These are phyloP conservation scores for Rosa lucieae DNA, from an alignment of 306 rosid species.

Conservation along the genomic window DNA sequence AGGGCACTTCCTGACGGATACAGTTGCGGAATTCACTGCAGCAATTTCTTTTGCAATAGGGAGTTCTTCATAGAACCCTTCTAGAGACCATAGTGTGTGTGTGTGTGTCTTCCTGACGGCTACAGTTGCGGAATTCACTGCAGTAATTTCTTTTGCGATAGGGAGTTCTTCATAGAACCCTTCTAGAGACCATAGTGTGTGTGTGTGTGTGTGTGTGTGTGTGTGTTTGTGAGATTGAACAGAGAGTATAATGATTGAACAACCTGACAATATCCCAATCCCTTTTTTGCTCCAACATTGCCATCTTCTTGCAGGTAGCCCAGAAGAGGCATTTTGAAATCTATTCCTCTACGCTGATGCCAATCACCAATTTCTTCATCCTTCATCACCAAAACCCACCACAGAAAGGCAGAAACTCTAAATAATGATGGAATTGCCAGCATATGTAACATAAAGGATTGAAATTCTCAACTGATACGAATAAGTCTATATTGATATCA, in stretches of 20 bases:
- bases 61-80: too few relatives aligned
- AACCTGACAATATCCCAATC: conserved; percentile 62
- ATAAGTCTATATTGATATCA: not conserved
- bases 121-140: too few relatives aligned
- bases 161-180: too few relatives aligned
- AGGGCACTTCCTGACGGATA: too few relatives aligned
- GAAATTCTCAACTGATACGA: conserved; percentile 17
- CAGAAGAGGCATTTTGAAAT: conserved; percentile 82
- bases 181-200: too few relatives aligned
- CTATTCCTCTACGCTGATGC: conserved; percentile 90
- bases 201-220: too few relatives aligned
- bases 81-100: too few relatives aligned
- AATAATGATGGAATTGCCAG: not conserved
- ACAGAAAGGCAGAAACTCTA: not conserved
- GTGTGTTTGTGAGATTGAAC: too few relatives aligned
- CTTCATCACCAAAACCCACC: conserved; percentile 46
- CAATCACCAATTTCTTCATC: conserved; percentile 86
- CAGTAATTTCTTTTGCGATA: too few relatives aligned
- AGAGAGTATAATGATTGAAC: conserved; percentile 20
- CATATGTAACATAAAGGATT: conserved; percentile 23
- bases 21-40: too few relatives aligned
- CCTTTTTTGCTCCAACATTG: conserved; percentile 54
- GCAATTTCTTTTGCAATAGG: too few relatives aligned
- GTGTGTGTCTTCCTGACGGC: too few relatives aligned
- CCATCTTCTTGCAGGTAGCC: conserved; percentile 44